phyloP scores from a whole-genome alignment of 495 filamentous ascomycete genomes.

The Entonaema liquescens region DNA sequence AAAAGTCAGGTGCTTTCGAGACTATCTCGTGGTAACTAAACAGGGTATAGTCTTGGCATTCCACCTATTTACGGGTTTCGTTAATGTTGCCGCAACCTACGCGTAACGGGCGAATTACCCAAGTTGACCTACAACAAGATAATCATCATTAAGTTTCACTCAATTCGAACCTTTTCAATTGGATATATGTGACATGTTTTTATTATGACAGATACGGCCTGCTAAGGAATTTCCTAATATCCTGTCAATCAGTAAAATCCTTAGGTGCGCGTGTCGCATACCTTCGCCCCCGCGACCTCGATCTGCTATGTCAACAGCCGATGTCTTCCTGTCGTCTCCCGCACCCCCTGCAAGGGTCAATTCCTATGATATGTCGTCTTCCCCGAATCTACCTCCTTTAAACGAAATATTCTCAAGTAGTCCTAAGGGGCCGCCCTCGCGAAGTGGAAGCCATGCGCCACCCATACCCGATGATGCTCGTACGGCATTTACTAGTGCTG shows the following conservation, averaged over 20 bases:
- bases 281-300: slow-evolving; percentile 21
- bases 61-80: neutral
- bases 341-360: slow-evolving; percentile 35
- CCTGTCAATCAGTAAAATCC: slow-evolving; percentile 38
- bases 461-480: slow-evolving; percentile 47
- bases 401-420: slow-evolving; percentile 50
- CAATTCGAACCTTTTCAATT: neutral
- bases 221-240: neutral
- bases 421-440: slow-evolving; percentile 41
- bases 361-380: slow-evolving; percentile 52
- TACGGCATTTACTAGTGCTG: slow-evolving; percentile 53
- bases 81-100: neutral
- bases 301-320: slow-evolving; percentile 49
- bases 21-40: slow-evolving; percentile 47
- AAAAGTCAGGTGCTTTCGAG: slow-evolving; percentile 35
- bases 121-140: slow-evolving; percentile 4
- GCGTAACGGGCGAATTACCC: neutral
- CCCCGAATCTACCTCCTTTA: slow-evolving; percentile 56
- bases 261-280: slow-evolving; percentile 56
- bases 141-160: slow-evolving; percentile 12
- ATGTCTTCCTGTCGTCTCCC: slow-evolving; percentile 52
- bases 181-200: neutral
- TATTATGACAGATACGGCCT: neutral
- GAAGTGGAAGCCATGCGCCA: slow-evolving; percentile 46
- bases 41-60: neutral